These are phyloP conservation scores for Terana coerulea DNA, from an alignment of 768 basidiomycete genomes.

Conservation along the genomic window DNA sequence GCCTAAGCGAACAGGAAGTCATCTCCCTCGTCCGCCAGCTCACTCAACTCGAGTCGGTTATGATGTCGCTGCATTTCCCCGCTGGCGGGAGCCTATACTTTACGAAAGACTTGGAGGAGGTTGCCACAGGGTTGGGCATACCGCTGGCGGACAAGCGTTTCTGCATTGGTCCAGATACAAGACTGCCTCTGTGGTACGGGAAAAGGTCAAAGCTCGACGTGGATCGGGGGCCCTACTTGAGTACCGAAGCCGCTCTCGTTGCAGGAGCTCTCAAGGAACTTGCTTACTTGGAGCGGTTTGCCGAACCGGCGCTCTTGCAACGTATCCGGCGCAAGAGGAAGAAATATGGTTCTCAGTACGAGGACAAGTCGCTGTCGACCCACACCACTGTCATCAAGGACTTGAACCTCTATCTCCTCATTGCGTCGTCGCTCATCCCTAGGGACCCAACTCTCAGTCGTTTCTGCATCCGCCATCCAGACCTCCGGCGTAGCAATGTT, in stretches of 20 bases:
- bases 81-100: slow-evolving; percentile 51
- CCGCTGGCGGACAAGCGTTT: slow-evolving; percentile 19
- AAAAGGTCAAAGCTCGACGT: slow-evolving; percentile 46
- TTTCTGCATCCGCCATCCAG: slow-evolving; percentile 46
- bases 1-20: slow-evolving; percentile 6
- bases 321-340: slow-evolving; percentile 39
- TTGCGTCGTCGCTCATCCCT: slow-evolving; percentile 44
- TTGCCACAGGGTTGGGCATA: slow-evolving; percentile 31
- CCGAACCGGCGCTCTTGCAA: slow-evolving; percentile 42
- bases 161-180: slow-evolving; percentile 34
- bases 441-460: slow-evolving; percentile 33
- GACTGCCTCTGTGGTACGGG: slow-evolving; percentile 44
- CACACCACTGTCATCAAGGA: slow-evolving; percentile 46
- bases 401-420: slow-evolving; percentile 44
- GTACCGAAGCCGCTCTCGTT: slow-evolving; percentile 38
- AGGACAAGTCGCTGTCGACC: slow-evolving; percentile 37
- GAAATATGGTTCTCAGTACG: slow-evolving; percentile 38
- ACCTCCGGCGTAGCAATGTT: slow-evolving; percentile 36
- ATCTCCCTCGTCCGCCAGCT: slow-evolving; percentile 6
- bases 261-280: slow-evolving; percentile 43
- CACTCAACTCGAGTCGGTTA: slow-evolving; percentile 17
- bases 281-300: slow-evolving; percentile 44
- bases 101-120: slow-evolving; percentile 39
- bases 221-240: slow-evolving; percentile 44
- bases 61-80: slow-evolving; percentile 46